Evolutionary conservation across 176 grass and related monocot species (phyloP), one percentile per base, ranked within the genome.

Genomic region (Phragmites australis): DNA sequence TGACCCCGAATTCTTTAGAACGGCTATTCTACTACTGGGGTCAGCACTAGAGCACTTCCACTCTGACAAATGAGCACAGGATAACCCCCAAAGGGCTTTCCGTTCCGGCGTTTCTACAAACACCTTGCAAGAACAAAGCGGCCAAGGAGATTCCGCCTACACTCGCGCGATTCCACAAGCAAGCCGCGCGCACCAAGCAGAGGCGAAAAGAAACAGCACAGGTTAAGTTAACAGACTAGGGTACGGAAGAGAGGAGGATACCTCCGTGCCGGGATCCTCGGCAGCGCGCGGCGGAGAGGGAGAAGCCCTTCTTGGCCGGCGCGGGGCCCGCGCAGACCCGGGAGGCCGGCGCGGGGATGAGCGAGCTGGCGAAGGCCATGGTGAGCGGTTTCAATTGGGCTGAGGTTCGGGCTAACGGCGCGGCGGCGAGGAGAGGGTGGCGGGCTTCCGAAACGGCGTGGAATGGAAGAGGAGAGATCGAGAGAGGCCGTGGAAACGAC

Each of bases 331-430:
- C 53, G 63, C 82, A 32, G 70, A 81, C 63, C 71, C 82, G 76
- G 54, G 77, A 27, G 67, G 74, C 48, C 42, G 83, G 68, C 50
- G 51, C 58, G 1, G 74, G 58, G 34, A 86, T 67, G 27, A 86
- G 42, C 41, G 68, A 86, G 67, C 55, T 61, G 60, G 79, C 10
- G 74, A 90, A 78, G 69, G 80, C 79, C 87, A 92, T 89, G 65
- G 26, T 15, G 72, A n/a, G n/a, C n/a, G n/a, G n/a, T n/a, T n/a
- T n/a, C n/a, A n/a, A n/a, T n/a, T n/a, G n/a, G n/a, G n/a, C n/a
- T n/a, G n/a, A n/a, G n/a, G n/a, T n/a, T n/a, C n/a, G n/a, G n/a
- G n/a, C n/a, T n/a, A n/a, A n/a, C n/a, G n/a, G 26, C 7, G 2
- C 39, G 26, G 45, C 10, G 42, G 45, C 31, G 75, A 37, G 68